Evolutionary conservation across 192 early-diverging fungal genomes (phyloP), one percentile per base, ranked within the genome.

Genomic region (Coemansia erecta): DNA sequence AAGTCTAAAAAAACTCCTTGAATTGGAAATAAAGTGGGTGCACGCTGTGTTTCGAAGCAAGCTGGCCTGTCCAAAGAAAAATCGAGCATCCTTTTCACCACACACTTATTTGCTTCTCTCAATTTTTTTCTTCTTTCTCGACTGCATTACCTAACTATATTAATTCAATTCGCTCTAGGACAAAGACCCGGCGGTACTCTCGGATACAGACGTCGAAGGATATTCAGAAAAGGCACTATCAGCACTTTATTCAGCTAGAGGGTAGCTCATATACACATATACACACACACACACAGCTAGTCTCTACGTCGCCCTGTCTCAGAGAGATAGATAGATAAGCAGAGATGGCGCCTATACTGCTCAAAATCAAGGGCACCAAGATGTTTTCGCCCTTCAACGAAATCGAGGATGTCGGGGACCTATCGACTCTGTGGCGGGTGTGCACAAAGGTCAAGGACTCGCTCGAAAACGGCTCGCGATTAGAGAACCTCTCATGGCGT

Each of bases 401-500:
- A 49, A 79, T 92, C 17, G 85, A 88, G 44, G 85, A 81, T 44
- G 87, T 84, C 11, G 89, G 88, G 60, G 90, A 92, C 61, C 72
- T 92, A 14, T 85, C 85, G 37, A 85, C 83, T 58, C 83, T 88
- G 7, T 93, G 91, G 91, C 80, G 87, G 24, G 84, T 91, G n/a
- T 89, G 88, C 68, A 89, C 89, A 39, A 91, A 91, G 72, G 91
- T 92, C 23, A 92, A 90, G 69, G 88, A 91, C 60, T 84, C 87
- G 33, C 79, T 93, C 10, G 91, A 92, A 60, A 86, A 91, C 66
- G 91, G 91, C 26, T 85, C 82, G 41, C 87, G 91, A 18, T 68
- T 92, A 19, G 91, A 92, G 60, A 93, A 93, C 64, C 81, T 92
- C 55, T 92, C 90, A 22, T 93, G 91, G 91, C 76, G 91, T 33